phyloP scores from a whole-genome alignment of 805 yeast species.

The Metschnikowia anglica region DNA sequence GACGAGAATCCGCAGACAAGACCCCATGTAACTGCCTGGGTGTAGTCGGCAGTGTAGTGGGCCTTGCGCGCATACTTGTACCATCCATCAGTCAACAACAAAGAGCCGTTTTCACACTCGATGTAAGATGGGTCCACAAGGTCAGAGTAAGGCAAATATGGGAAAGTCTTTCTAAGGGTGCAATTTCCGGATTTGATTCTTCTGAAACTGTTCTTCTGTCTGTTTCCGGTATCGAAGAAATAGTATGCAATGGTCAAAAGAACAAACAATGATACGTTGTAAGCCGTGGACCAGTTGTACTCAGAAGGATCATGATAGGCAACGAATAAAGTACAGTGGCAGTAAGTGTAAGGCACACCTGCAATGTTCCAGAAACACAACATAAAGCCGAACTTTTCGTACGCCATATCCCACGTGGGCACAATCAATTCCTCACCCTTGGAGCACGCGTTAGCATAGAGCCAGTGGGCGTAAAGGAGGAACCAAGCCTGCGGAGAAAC shows the following conservation, averaged over 20 bases:
- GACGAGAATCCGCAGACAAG: constrained; percentile 84
- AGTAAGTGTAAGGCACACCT: constrained; percentile 97
- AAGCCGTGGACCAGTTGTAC: constrained; percentile 67
- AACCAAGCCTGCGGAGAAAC: constrained; percentile 74
- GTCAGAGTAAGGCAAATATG: constrained; percentile 83
- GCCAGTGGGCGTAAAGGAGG: constrained; percentile 81
- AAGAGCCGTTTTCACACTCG: constrained; percentile 79
- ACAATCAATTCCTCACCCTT: constrained; percentile 97
- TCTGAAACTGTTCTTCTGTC: constrained; percentile 92
- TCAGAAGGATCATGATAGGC: constrained; percentile 81
- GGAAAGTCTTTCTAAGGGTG: constrained; percentile 80
- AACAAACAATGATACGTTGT: constrained; percentile 56
- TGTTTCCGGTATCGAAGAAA: constrained; percentile 92
- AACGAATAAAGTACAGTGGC: constrained; percentile 86
- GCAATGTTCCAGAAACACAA: constrained; percentile 98
- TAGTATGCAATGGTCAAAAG: constrained; percentile 72
- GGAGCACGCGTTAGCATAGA: constrained; percentile 94
- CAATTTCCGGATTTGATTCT: constrained; percentile 78
- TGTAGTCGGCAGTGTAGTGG: constrained; percentile 93
- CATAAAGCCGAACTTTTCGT: constrained; percentile 99
- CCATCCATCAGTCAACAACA: constrained; percentile 92
- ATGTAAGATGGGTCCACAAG: constrained; percentile 83
- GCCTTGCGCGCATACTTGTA: constrained; percentile 88
- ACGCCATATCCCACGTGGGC: constrained; percentile 99
- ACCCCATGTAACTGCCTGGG: constrained; percentile 89